Evolutionary conservation across 2,329 filamentous ascomycete genomes (phyloP), one percentile per base, ranked within the genome.

Genomic region (Pestalotiopsis sp.): DNA sequence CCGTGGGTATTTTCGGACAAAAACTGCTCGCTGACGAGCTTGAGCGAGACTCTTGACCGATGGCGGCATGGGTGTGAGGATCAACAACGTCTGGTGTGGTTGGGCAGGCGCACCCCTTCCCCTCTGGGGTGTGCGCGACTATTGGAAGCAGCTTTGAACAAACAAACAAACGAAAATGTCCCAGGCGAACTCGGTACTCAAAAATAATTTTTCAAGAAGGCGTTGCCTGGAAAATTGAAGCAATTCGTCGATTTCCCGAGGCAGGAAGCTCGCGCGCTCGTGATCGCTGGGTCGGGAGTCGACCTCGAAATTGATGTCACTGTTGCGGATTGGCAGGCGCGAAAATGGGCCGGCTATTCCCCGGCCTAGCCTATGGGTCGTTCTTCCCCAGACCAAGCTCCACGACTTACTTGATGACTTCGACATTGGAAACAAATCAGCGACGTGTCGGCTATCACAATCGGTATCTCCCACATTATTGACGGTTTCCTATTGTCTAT

Each of bases 1-100:
- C 38, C 69, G 69, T 71, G 63, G 63, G 52, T 63, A 65, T 74
- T 67, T 68, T 70, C 68, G 71, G 73, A 66, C 70, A 66, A 60
- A 63, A 56, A 48, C 58, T 69, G 66, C 74, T 72, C 38, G 60
- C 38, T 61, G 58, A 48, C 60, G 60, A 17, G 60, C 60, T n/a
- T 48, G 38, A 44, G 60, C 60, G 60, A 63, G 60, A 63, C 60
- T 63, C 60, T 63, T 63, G 60, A 63, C 60, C 14, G 38, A 48
- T 17, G 40, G 38, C 24, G 60, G 60, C 60, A 63, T 63, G 39
- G 60, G 30, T 40, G 58, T 35, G 26, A 40, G 14, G 26, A 48
- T 63, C 60, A 63, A 39, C 9, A 63, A 39, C 9, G 9, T 52
- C 20, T 44, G 39, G 24, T 63, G 39, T 52, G 60, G 60, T 63